Base-by-base conservation (phyloP, 73 alveolate species). In the Breviolum minutum region DNA sequence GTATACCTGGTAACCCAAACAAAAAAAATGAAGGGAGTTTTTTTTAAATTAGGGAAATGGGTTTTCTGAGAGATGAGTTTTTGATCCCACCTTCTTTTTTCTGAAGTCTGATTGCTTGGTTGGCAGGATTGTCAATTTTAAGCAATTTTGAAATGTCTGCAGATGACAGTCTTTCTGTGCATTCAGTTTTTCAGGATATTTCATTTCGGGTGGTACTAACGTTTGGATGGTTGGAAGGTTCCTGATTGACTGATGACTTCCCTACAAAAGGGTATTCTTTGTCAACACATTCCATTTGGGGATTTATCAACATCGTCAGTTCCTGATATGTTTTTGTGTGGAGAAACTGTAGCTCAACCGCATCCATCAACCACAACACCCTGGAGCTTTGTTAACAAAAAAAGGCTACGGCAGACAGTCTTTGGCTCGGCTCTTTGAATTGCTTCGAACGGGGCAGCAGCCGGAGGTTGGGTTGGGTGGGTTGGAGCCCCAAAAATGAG, bases 321-420 rank as follows among this genome's bases (percentile, higher is more conserved):
- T 68, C 24, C 77, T 68, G 17, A 22, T 17, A 68, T 68, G 77
- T 17, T 14, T 17, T 17, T 14, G 2, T 22, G 1, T 68, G 17
- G n/a, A 2, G 77, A 4, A 68, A 2, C 77, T 68, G 5, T 40
- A 40, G 54, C 54, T 40, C 3, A 40, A 40, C 54, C 0, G 5
- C 54, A 0, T 3, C 54, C 54, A 40, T 40, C 54, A 40, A 40
- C 54, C 54, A 40, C 54, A 40, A 3, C 54, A 40, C 54, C 54
- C 54, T 40, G 54, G 54, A 40, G 54, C 54, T 40, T 40, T 40
- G 54, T 40, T 30, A 27, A 9, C 61, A 27, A 63, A 6, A 6
- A 12, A 61, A 92, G 98, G 98, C 14, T 94, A 94, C 19, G 99
- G 99, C 32, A 83, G 99, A 10, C 92, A 64, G 32, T 88, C 99